These are phyloP conservation scores for Arabidopsis hybrid DNA, from an alignment of 441 rosid species.

Conservation along the genomic window DNA sequence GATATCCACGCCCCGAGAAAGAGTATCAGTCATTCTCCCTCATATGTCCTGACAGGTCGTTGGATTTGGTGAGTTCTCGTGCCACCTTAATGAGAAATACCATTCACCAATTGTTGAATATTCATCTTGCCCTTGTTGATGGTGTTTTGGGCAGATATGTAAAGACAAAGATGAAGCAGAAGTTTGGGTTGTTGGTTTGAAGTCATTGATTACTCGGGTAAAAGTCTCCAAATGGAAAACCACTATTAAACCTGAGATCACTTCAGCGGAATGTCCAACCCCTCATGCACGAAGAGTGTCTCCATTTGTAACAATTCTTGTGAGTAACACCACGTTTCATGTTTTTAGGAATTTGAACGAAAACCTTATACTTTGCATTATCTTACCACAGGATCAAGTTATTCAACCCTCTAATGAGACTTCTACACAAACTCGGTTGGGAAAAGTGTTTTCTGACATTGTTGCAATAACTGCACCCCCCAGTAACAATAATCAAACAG, in stretches of 20 bases:
- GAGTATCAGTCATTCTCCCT: constrained; percentile 72
- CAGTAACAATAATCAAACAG: constrained; percentile 49
- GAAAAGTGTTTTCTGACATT: constrained; percentile 68
- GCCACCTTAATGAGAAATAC: background rate
- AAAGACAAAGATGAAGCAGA: constrained; percentile 82
- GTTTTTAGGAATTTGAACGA: background rate
- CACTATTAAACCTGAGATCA: constrained; percentile 55
- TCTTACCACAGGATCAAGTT: constrained; percentile 53
- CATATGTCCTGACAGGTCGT: constrained; percentile 56
- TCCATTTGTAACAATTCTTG: constrained; percentile 54
- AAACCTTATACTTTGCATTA: constrained; percentile 27
- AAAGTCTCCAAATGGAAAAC: constrained; percentile 58
- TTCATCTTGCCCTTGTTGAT: constrained; percentile 25
- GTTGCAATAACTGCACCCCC: constrained; percentile 58
- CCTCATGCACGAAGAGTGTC: constrained; percentile 51
- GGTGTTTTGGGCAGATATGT: constrained; percentile 55
- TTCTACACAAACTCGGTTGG: constrained; percentile 54
- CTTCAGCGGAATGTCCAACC: constrained; percentile 58
- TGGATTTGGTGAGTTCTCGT: constrained; percentile 59
- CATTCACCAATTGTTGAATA: constrained; percentile 1
- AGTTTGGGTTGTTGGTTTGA: constrained; percentile 83
- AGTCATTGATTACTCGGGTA: constrained; percentile 62
- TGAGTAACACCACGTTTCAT: constrained; percentile 49
- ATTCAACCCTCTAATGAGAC: constrained; percentile 54
- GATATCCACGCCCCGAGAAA: constrained; percentile 75